Conservation (phyloP, 2,329 filamentous ascomycete genomes). For the Penicillium sp. region DNA sequence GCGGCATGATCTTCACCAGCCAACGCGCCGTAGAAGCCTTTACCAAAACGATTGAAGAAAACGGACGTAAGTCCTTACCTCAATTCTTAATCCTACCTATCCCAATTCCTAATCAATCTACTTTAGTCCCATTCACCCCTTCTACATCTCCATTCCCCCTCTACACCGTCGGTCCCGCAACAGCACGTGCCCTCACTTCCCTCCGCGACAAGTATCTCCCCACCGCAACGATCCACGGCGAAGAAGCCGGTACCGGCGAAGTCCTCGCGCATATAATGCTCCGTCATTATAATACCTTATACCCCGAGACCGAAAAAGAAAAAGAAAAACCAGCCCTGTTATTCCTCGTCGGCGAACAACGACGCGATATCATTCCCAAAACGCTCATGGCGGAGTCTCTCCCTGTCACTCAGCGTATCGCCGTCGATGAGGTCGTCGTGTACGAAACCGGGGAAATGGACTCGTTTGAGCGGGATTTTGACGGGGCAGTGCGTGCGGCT, state of each 20-base stretch:
- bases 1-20: slow-evolving; percentile 47
- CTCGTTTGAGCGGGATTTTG: slow-evolving; percentile 67
- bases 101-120: slow-evolving; percentile 5
- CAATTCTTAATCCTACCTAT: background rate
- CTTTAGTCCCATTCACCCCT: no score
- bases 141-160: slow-evolving; percentile 36
- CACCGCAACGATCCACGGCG: slow-evolving; percentile 62
- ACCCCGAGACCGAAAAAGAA: slow-evolving; percentile 5
- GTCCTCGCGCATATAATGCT: slow-evolving; percentile 72
- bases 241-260: slow-evolving; percentile 79
- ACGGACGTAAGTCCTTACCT: slow-evolving; percentile 25
- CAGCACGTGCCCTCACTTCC: slow-evolving; percentile 59
- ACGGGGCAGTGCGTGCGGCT: slow-evolving; percentile 40
- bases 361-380: slow-evolving; percentile 82
- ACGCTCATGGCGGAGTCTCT: slow-evolving; percentile 60
- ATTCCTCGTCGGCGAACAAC: slow-evolving; percentile 85
- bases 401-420: slow-evolving; percentile 48
- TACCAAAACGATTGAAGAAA: slow-evolving; percentile 29
- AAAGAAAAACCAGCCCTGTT: slow-evolving; percentile 60
- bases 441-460: slow-evolving; percentile 82
- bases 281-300: slow-evolving; percentile 58
- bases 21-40: slow-evolving; percentile 47
- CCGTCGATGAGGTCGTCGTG: slow-evolving; percentile 71
- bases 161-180: slow-evolving; percentile 48
- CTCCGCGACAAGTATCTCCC: slow-evolving; percentile 42